A percentile compares a stretch with the other conserved stretches of the same genome.
These are phyloP conservation scores for Lactarius hatsudake DNA, from an alignment of 768 basidiomycete genomes.

Conservation along the genomic window DNA sequence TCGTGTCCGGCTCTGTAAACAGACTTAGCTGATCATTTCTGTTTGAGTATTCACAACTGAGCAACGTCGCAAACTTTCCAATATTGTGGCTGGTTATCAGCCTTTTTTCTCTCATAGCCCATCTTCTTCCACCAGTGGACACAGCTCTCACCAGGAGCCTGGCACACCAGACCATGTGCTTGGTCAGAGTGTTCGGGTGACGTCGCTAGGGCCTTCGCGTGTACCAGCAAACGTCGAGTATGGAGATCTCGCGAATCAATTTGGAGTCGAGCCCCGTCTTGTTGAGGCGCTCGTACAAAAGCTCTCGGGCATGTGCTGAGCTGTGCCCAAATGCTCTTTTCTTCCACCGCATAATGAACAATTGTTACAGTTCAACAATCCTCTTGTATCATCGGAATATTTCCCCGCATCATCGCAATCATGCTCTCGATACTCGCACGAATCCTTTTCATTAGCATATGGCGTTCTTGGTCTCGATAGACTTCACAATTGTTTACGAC, in stretches of 20 bases:
- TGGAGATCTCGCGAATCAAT: conserved; percentile 24
- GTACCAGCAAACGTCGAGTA: conserved; percentile 18
- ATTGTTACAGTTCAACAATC: conserved; percentile 7
- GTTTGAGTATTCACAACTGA: conserved; percentile 25
- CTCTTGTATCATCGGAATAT: conserved; percentile 23
- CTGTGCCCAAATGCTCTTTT: background rate
- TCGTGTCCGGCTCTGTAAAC: background rate
- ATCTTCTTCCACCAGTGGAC: conserved; percentile 23
- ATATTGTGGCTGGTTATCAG: conserved; percentile 14
- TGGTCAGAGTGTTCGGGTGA: conserved; percentile 60
- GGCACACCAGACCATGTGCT: conserved; percentile 23
- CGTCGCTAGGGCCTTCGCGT: conserved; percentile 54
- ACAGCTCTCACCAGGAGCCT: conserved; percentile 22
- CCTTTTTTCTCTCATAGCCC: conserved; percentile 25
- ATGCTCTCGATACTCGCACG: conserved; percentile 24
- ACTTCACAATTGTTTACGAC: conserved; percentile 22
- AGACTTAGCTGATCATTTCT: background rate
- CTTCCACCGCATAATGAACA: conserved; percentile 15
- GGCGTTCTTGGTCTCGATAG: conserved; percentile 20
- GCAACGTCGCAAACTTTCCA: conserved; percentile 21
- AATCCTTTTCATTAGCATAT: conserved; percentile 20
- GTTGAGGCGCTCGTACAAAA: conserved; percentile 27
- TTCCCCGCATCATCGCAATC: conserved; percentile 24
- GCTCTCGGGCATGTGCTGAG: conserved; percentile 26
- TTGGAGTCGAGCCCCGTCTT: conserved; percentile 25